phyloP scores from a whole-genome alignment of 2,329 filamentous ascomycete genomes.

The Ceratocystis lukuohia region DNA sequence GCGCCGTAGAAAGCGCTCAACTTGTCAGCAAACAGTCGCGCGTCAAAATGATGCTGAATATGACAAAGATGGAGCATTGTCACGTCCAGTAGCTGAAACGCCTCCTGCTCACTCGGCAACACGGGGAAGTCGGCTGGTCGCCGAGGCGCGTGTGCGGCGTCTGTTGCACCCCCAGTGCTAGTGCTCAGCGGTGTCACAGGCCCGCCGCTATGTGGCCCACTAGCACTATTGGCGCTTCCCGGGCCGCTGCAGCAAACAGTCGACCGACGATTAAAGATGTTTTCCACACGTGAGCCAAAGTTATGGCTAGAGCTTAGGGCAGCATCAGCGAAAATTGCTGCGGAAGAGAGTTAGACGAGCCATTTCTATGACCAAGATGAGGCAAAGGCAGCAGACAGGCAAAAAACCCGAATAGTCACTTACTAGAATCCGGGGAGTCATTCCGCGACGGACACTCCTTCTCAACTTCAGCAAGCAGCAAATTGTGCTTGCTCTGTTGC shows the following conservation, averaged over 20 bases:
- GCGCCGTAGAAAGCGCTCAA: slow-evolving; percentile 12
- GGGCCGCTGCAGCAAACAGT: slow-evolving; percentile 5
- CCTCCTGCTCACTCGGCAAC: slow-evolving; percentile 20
- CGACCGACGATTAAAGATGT: slow-evolving; percentile 20
- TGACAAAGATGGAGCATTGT: slow-evolving; percentile 23
- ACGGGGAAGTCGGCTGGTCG: slow-evolving; percentile 8
- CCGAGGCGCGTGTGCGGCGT: background rate
- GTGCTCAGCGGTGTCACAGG: slow-evolving; percentile 8
- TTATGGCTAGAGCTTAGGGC: slow-evolving; percentile 21
- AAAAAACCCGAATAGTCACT: background rate
- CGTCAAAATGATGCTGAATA: slow-evolving; percentile 23
- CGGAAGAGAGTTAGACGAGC: background rate
- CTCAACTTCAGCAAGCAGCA: slow-evolving; percentile 5
- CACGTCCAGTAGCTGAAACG: slow-evolving; percentile 20
- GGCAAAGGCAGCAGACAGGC: background rate
- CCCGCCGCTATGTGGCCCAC: slow-evolving; percentile 6
- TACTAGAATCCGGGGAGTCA: slow-evolving; percentile 17
- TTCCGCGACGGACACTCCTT: slow-evolving; percentile 14
- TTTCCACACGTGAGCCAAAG: slow-evolving; percentile 21
- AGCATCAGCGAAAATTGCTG: slow-evolving; percentile 20
- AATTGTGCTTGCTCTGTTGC: background rate
- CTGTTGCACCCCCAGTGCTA: background rate
- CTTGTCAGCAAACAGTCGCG: slow-evolving; percentile 20
- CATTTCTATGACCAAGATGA: no score
- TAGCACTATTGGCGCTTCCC: background rate